Evolutionary conservation across 1,139 yeast genomes (phyloP).

Genomic region (Pichia terricola): DNA sequence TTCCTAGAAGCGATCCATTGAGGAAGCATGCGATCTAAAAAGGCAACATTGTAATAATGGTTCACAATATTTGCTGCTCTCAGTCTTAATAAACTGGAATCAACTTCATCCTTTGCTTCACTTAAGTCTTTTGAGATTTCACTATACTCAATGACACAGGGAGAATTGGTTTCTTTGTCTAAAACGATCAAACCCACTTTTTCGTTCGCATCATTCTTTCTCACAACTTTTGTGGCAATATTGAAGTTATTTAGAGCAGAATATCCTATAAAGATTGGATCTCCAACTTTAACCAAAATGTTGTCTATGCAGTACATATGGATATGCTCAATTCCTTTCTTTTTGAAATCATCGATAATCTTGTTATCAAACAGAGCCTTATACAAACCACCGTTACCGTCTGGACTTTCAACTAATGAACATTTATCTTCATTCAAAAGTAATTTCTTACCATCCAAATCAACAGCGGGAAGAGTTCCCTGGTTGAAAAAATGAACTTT

Average conservation of each 20-base stretch:
- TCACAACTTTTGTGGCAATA: conserved; percentile 88
- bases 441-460: conserved; percentile 58
- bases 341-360: conserved; percentile 56
- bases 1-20: conserved; percentile 61
- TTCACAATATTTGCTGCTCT: conserved; percentile 97
- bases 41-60: conserved; percentile 81
- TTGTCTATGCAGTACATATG: conserved; percentile 98
- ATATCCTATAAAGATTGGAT: conserved; percentile 86
- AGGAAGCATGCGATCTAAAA: conserved; percentile 51
- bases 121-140: conserved; percentile 77
- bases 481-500: conserved; percentile 83
- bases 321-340: conserved; percentile 74
- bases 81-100: conserved; percentile 47
- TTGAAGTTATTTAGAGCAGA: conserved; percentile 58
- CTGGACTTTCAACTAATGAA: conserved; percentile 78
- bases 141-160: conserved; percentile 92
- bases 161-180: conserved; percentile 49
- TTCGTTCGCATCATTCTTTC: conserved; percentile 82
- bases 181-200: conserved; percentile 87
- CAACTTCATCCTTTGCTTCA: conserved; percentile 41
- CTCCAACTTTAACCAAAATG: conserved; percentile 85
- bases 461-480: conserved; percentile 90
- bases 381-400: conserved; percentile 96
- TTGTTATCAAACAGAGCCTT: conserved; percentile 64
- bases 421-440: conserved; percentile 43